Evolutionary conservation across 2,329 filamentous ascomycete genomes (phyloP).

Genomic region (Dactylonectria macrodidyma): DNA sequence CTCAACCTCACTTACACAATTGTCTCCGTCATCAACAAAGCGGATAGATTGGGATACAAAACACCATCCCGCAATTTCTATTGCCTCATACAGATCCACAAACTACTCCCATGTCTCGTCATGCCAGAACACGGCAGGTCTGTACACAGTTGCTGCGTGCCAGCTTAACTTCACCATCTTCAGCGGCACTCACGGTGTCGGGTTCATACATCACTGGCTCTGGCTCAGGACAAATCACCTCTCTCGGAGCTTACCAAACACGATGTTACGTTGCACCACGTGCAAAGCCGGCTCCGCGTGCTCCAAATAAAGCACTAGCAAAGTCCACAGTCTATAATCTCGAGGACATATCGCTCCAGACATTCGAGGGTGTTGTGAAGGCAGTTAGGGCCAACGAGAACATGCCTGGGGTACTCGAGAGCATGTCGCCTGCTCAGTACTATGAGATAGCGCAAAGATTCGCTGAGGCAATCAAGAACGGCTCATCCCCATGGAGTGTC

Average conservation of each 20-base stretch:
- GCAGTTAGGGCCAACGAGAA: too few relatives aligned
- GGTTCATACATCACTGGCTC: constrained; percentile 7
- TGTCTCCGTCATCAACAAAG: not conserved
- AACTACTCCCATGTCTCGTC: constrained; percentile 18
- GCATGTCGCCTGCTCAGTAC: constrained; percentile 44
- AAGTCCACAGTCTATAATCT: constrained; percentile 40
- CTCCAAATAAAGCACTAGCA: constrained; percentile 23
- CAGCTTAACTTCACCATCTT: constrained; percentile 9
- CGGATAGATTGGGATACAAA: not conserved
- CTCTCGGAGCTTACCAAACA: constrained; percentile 25
- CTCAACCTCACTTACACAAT: constrained; percentile 20
- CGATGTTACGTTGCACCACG: constrained; percentile 39
- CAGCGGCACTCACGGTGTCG: constrained; percentile 1
- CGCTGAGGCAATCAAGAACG: constrained; percentile 38
- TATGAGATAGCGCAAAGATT: constrained; percentile 43
- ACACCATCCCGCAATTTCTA: too few relatives aligned
- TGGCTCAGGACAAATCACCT: constrained; percentile 5
- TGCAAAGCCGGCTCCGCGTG: constrained; percentile 30
- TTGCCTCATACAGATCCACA: not conserved
- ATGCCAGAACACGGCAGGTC: constrained; percentile 16
- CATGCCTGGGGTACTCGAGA: constrained; percentile 33
- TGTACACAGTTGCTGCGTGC: constrained; percentile 30
- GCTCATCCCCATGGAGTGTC: constrained; percentile 39
- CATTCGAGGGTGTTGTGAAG: constrained; percentile 41
- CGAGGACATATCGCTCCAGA: constrained; percentile 38